Percentiles rank a stretch among this genome's conserved stretches.
These are phyloP conservation scores for Diaporthe longicolla DNA, from an alignment of 2,329 filamentous ascomycete genomes.

Conservation along the genomic window DNA sequence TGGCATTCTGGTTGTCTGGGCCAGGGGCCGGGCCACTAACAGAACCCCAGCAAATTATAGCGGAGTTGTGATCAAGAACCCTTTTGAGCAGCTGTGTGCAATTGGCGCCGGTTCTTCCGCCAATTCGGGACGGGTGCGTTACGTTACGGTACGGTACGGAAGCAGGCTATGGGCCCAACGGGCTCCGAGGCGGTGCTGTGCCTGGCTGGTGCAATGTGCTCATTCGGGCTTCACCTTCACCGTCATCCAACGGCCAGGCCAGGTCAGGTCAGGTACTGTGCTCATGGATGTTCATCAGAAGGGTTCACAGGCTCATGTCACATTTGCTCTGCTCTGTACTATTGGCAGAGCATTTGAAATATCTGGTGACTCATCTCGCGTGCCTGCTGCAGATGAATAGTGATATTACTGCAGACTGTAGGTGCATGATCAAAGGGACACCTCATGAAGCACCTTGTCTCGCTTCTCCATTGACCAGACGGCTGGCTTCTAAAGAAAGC, in stretches of 20 bases:
- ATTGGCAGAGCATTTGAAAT: not conserved
- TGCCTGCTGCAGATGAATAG: not conserved
- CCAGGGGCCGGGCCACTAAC: not conserved
- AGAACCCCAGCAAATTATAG: slow-evolving; percentile 5
- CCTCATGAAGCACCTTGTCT: slow-evolving; percentile 11
- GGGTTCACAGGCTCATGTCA: not conserved
- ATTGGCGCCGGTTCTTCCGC: slow-evolving; percentile 4
- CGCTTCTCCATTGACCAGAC: not conserved
- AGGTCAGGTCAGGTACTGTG: not conserved
- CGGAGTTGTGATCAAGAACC: slow-evolving; percentile 32
- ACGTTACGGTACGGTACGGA: slow-evolving; percentile 14
- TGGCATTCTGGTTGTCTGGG: not conserved
- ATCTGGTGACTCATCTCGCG: slow-evolving; percentile 4
- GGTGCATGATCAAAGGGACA: not conserved
- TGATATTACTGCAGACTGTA: not conserved
- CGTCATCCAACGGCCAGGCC: not conserved
- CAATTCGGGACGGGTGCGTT: slow-evolving; percentile 15
- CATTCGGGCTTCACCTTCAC: not conserved
- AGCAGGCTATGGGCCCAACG: slow-evolving; percentile 22
- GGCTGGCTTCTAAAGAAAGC: slow-evolving; percentile 12
- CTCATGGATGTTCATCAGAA: not conserved
- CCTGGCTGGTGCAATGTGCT: not conserved
- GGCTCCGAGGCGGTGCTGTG: slow-evolving; percentile 8
- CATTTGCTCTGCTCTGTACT: not conserved
- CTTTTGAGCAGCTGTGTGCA: slow-evolving; percentile 9